Evolutionary conservation across 2,329 filamentous ascomycete genomes (phyloP), one percentile per base, ranked within the genome.

Genomic region (Trichoderma sp.): DNA sequence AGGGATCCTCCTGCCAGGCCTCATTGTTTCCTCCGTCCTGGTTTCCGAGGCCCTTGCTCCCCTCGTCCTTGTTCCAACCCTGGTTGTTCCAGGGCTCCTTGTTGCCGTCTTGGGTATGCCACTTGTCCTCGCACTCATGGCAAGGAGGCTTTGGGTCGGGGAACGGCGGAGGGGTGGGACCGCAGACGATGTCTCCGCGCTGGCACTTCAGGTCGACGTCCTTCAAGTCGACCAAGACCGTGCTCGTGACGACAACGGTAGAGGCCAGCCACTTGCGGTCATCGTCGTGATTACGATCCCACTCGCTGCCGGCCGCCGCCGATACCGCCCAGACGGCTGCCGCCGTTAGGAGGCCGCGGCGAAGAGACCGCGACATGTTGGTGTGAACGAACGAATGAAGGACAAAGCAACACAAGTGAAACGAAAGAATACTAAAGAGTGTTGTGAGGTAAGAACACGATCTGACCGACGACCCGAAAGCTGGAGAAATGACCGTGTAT

Each of bases 351-450:
- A 62, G 59, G 48, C 59, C 59, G 50, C 50, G 59, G 59, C 59
- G 59, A 55, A 62, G 34, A 45, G 59, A 62, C 59, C 59, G 59
- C 50, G 41, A 26, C 59, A 62, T 62, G 7, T 39, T 62, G 59
- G 14, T 47, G 1, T 51, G 26, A 54, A 21, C 39, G 24, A 62
- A 30, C 26, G 26, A 62, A 51, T 47, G 7, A 39, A 39, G 12
- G 34, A 51, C 43, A 19, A 30, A 50, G 5, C 56, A 30, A 60
- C 19, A 14, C 39, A 44, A 7, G 19, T 24, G 41, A 62, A 62
- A 55, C n/a, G 34, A 21, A 54, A 62, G 2, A n/a, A 54, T 26
- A 39, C 45, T 15, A 62, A 45, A 0, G 39, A 62, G 50, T 26
- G 59, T 55, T 61, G 58, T 21, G 59, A 55, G 45, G 19, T 17